A percentile compares a stretch with the other conserved stretches of the same genome.
Conservation (phyloP, 1,139 yeast species). For the Pichia sp. region DNA sequence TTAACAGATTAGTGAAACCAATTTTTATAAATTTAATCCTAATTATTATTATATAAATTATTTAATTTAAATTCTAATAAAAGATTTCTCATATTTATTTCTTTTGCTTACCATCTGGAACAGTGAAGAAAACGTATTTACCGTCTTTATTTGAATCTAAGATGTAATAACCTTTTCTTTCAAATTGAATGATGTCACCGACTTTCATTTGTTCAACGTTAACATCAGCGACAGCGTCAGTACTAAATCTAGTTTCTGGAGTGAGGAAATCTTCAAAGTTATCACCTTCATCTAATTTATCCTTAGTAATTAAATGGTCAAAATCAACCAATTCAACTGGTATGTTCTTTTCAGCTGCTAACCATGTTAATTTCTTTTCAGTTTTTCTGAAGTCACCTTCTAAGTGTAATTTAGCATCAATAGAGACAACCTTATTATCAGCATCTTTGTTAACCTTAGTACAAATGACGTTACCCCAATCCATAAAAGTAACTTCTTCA, state of each 20-base stretch:
- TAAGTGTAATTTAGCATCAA: constrained; percentile 78
- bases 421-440: constrained; percentile 49
- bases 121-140: constrained; percentile 77
- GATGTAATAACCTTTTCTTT: constrained; percentile 95
- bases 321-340: constrained; percentile 82
- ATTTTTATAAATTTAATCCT: too few species aligned
- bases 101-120: constrained; percentile 93
- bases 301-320: constrained; percentile 93
- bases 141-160: constrained; percentile 62
- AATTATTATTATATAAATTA: too few species aligned
- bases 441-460: constrained; percentile 55
- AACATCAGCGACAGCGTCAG: constrained; percentile 72
- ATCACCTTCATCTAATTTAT: constrained; percentile 92
- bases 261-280: constrained; percentile 91
- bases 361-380: constrained; percentile 92
- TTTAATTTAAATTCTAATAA: too few species aligned
- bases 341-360: constrained; percentile 70
- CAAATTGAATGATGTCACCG: constrained; percentile 90
- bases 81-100: constrained; percentile 8
- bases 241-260: constrained; percentile 79
- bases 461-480: constrained; percentile 95
- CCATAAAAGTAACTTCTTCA: constrained; percentile 96
- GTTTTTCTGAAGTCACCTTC: constrained; percentile 98
- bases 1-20: too few species aligned
- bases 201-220: constrained; percentile 70